Evolutionary conservation across 2,329 filamentous ascomycete genomes (phyloP).

Genomic region (Neurospora crassa): DNA sequence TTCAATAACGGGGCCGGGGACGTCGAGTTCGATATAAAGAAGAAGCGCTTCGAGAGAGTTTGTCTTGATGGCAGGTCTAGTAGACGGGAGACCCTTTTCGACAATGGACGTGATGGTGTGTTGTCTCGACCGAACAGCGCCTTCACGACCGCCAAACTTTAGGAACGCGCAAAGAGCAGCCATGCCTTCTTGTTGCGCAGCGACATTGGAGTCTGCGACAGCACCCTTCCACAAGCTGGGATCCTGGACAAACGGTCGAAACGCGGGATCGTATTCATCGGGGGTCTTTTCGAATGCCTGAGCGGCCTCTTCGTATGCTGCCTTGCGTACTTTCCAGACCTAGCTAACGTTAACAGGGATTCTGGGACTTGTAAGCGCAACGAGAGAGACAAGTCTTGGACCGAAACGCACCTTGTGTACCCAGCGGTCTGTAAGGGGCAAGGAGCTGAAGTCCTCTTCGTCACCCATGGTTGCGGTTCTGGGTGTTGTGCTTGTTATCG

Average conservation of each 20-base stretch:
- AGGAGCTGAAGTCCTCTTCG: slow-evolving; percentile 73
- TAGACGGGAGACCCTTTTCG: slow-evolving; percentile 85
- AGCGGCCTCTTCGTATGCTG: slow-evolving; percentile 84
- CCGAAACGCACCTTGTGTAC: slow-evolving; percentile 58
- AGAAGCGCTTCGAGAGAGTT: slow-evolving; percentile 79
- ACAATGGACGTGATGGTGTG: slow-evolving; percentile 69
- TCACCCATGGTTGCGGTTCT: slow-evolving; percentile 55
- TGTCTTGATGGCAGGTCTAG: slow-evolving; percentile 79
- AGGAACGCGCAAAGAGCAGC: slow-evolving; percentile 83
- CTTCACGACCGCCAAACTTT: slow-evolving; percentile 77
- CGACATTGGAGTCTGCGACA: slow-evolving; percentile 90
- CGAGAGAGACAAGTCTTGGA: neutral
- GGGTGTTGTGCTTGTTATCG: neutral
- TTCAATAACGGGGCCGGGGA: slow-evolving; percentile 75
- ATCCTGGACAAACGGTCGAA: slow-evolving; percentile 80
- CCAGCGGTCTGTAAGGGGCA: slow-evolving; percentile 73
- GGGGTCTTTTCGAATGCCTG: slow-evolving; percentile 79
- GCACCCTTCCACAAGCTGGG: slow-evolving; percentile 83
- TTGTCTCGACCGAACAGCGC: slow-evolving; percentile 66
- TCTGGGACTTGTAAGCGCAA: neutral
- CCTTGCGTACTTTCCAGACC: slow-evolving; percentile 96
- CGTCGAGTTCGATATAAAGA: slow-evolving; percentile 83
- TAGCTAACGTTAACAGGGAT: slow-evolving; percentile 22
- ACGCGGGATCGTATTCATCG: slow-evolving; percentile 76
- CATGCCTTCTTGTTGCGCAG: slow-evolving; percentile 89